Conservation (phyloP, 768 basidiomycete genomes). For the Psilocybe cyanescens region DNA sequence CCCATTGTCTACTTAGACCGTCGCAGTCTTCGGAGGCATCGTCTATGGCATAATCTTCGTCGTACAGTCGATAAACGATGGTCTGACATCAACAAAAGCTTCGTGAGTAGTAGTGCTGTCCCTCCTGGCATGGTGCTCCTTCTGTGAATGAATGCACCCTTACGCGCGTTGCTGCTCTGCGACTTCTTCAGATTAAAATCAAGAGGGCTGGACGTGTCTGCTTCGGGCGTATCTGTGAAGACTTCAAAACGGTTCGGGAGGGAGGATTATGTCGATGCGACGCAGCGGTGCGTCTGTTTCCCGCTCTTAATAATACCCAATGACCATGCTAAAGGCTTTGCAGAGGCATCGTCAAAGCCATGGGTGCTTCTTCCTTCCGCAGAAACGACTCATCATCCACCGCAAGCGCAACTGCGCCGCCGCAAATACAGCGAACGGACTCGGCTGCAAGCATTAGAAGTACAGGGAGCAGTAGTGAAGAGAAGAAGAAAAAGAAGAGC, state of each 20-base stretch:
- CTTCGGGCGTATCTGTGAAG: constrained; percentile 67
- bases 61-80: constrained; percentile 41
- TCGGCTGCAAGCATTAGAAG: constrained; percentile 28
- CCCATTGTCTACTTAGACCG: constrained; percentile 38
- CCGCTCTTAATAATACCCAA: neutral
- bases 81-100: constrained; percentile 54
- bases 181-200: constrained; percentile 49
- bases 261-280: constrained; percentile 72
- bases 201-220: constrained; percentile 59
- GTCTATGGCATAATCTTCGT: constrained; percentile 46
- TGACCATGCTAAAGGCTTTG: neutral
- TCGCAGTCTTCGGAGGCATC: constrained; percentile 48
- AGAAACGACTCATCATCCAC: constrained; percentile 23
- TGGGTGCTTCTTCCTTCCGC: constrained; percentile 49
- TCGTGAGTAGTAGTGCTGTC: constrained; percentile 42
- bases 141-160: neutral
- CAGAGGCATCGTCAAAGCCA: constrained; percentile 59
- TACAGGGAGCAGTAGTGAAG: constrained; percentile 20
- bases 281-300: constrained; percentile 56
- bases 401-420: constrained; percentile 9
- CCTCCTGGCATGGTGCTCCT: neutral
- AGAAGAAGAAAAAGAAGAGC: constrained; percentile 31
- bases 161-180: no score
- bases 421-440: constrained; percentile 22
- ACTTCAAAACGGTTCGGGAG: constrained; percentile 61